Base-by-base conservation (phyloP, 192 early-diverging fungal species). In the Mortierella alpina region DNA sequence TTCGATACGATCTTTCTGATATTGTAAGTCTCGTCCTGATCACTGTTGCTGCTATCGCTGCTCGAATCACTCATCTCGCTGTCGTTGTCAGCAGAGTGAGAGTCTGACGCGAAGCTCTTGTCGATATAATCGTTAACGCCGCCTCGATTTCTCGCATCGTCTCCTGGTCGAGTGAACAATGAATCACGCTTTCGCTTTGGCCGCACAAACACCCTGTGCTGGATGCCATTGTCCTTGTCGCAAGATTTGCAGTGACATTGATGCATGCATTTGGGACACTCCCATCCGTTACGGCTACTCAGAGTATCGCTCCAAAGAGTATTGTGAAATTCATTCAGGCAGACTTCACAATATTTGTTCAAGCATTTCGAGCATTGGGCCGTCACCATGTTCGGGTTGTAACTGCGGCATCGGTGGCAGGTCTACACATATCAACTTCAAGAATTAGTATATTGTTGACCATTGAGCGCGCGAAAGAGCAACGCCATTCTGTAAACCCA, bases 141-240 rank as follows among this genome's bases (percentile, higher is more conserved):
- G 2, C 74, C 74, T 10, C 67, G 54, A 59, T 76, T 76, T 10
- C 74, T 50, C 7, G 42, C 6, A 50, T 76, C 74, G 0, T 76
- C 74, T 3, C 69, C 66, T 4, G 74, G 74, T 23, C 54, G 66
- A 6, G 66, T 69, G 53, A 76, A 76, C 61, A 23, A 40, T 11
- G 69, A 7, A 5, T n/a, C 39, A 11, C 40, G 56, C 0, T 2
- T 9, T 59, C 20, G 54, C 1, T 6, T n/a, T 40, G 44, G 5
- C 40, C 3, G 31, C 7, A 18, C 20, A 5, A 42, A 18, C 7
- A 22, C 6, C 40, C 8, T 41, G 40, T 63, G 50, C 41, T 68
- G 22, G 1, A 40, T 8, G 12, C 53, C 23, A 2, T 46, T 53
- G 12, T 59, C 50, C 63, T 48, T 57, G 22, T 58, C 46, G 51